Evolutionary conservation across 2,329 filamentous ascomycete species (phyloP).

Genomic region (Aureobasidium leucospermi): DNA sequence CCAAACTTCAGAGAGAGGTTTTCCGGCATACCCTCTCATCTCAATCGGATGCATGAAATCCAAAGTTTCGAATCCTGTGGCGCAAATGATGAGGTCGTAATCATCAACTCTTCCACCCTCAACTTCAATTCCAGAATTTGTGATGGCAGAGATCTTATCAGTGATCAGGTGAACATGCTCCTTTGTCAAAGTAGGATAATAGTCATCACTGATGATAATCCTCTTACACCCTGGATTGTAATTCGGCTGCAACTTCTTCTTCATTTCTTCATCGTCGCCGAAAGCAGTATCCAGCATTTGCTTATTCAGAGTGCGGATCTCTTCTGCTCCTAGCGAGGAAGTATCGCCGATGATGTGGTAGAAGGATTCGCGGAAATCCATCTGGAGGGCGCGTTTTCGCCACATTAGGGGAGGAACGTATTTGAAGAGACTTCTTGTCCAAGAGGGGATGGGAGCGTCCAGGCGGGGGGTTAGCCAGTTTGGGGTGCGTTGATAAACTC

Average conservation of each 20-base stretch:
- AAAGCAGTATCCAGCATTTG: conserved; percentile 41
- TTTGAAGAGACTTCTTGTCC: conserved; percentile 37
- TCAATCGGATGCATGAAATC: conserved; percentile 54
- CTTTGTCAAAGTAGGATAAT: conserved; percentile 43
- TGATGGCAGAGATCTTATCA: conserved; percentile 39
- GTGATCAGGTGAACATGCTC: conserved; percentile 48
- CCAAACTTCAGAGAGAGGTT: conserved; percentile 46
- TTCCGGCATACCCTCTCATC: conserved; percentile 40
- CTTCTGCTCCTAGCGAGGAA: conserved; percentile 33
- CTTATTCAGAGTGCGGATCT: conserved; percentile 32
- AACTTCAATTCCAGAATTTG: conserved; percentile 41
- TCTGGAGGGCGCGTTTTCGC: conserved; percentile 43
- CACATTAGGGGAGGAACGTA: conserved; percentile 46
- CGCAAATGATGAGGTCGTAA: conserved; percentile 50
- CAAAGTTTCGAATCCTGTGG: conserved; percentile 52
- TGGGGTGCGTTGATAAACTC: conserved; percentile 51
- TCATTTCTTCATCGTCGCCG: conserved; percentile 42
- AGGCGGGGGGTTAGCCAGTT: conserved; percentile 52
- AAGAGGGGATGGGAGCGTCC: conserved; percentile 39
- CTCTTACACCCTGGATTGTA: conserved; percentile 51
- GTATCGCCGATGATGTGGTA: conserved; percentile 39
- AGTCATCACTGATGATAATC: conserved; percentile 49
- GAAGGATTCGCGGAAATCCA: conserved; percentile 48
- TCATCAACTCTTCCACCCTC: conserved; percentile 29
- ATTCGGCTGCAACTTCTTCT: conserved; percentile 46